Evolutionary conservation across 441 rosid species (phyloP).

Genomic region (Gossypium lobatum): DNA sequence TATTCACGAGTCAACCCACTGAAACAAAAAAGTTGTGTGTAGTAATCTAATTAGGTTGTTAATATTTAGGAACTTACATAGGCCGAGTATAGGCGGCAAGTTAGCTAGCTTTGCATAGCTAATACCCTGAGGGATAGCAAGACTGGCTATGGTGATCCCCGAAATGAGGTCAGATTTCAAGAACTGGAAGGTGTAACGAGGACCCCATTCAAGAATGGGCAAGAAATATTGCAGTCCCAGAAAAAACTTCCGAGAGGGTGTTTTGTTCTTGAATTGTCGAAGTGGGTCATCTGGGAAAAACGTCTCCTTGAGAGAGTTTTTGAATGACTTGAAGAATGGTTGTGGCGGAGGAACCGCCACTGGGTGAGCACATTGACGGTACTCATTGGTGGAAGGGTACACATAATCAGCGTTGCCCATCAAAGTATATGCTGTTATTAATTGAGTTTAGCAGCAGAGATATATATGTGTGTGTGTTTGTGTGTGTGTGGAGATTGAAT

Average conservation of each 20-base stretch:
- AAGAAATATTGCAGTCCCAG: slow-evolving; percentile 63
- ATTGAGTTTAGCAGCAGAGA: no score
- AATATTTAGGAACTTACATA: slow-evolving; percentile 47
- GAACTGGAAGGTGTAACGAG: slow-evolving; percentile 57
- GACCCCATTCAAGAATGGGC: slow-evolving; percentile 80
- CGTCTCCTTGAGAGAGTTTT: slow-evolving; percentile 67
- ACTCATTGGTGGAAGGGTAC: slow-evolving; percentile 21
- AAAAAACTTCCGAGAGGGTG: slow-evolving; percentile 25
- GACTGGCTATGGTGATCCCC: slow-evolving; percentile 90
- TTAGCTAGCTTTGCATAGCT: slow-evolving; percentile 92
- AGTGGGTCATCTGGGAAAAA: slow-evolving; percentile 93
- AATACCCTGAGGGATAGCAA: slow-evolving; percentile 92
- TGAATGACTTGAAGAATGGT: slow-evolving; percentile 64
- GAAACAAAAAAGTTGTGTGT: slow-evolving; percentile 4
- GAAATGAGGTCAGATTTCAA: slow-evolving; percentile 71
- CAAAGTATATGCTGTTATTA: background rate
- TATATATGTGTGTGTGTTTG: background rate
- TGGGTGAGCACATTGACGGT: slow-evolving; percentile 24
- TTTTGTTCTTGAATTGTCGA: slow-evolving; percentile 76
- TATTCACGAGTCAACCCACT: no score
- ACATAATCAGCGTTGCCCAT: slow-evolving; percentile 47
- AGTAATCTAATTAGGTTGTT: background rate
- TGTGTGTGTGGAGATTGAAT: background rate
- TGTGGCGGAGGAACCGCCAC: slow-evolving; percentile 73
- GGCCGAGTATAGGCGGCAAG: slow-evolving; percentile 91